Evolutionary conservation across 176 grass and related monocot species (phyloP).

Genomic region (Triticum aestivum): DNA sequence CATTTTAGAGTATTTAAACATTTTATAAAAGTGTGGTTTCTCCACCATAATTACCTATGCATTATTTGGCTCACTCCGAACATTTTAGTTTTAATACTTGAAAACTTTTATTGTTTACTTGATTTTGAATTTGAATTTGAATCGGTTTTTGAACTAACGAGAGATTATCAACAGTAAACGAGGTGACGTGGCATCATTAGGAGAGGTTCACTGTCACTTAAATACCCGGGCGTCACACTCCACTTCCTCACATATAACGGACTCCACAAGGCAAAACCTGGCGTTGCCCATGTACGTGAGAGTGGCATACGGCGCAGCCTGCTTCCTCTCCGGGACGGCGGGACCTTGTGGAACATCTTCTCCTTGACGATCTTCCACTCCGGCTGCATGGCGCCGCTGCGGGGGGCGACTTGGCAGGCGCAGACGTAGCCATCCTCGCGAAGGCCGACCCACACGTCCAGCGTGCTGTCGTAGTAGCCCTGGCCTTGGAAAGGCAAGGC

Average conservation of each 20-base stretch:
- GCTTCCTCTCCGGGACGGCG: neutral
- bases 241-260: neutral
- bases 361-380: neutral
- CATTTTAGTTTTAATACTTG: too few relatives aligned
- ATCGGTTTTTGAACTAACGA: too few relatives aligned
- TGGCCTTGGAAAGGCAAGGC: neutral
- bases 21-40: too few relatives aligned
- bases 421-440: constrained; percentile 1
- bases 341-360: neutral
- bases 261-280: neutral
- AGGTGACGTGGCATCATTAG: too few relatives aligned
- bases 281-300: constrained; percentile 4
- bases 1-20: too few relatives aligned
- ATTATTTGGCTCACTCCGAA: too few relatives aligned
- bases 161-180: too few relatives aligned
- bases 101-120: too few relatives aligned
- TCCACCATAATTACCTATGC: too few relatives aligned
- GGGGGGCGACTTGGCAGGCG: neutral
- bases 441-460: constrained; percentile 21
- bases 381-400: neutral
- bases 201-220: too few relatives aligned
- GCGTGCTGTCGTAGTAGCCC: constrained; percentile 6
- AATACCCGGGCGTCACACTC: too few relatives aligned
- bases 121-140: too few relatives aligned
- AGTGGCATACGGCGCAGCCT: fast-evolving